Evolutionary conservation across 768 basidiomycete genomes (phyloP).

Genomic region (Hysterangium stoloniferum): DNA sequence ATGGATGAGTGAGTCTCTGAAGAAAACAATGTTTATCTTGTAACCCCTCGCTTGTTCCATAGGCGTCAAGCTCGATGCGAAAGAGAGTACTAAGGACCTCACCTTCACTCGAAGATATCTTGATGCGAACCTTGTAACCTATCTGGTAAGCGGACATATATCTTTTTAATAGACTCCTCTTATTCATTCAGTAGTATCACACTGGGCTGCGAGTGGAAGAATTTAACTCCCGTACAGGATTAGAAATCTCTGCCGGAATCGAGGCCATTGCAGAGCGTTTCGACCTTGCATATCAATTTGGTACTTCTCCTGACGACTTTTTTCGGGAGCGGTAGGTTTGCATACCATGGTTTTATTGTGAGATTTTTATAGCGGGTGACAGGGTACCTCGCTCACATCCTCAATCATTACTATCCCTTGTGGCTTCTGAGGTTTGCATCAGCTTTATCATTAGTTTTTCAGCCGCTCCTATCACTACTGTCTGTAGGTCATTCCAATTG

Average conservation of each 20-base stretch:
- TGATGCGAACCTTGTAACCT: slow-evolving; percentile 72
- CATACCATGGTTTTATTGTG: not conserved
- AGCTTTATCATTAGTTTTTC: slow-evolving; percentile 13
- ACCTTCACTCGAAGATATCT: slow-evolving; percentile 66
- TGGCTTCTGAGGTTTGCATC: slow-evolving; percentile 37
- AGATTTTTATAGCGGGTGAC: not conserved
- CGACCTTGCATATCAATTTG: slow-evolving; percentile 55
- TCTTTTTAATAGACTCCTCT: not conserved
- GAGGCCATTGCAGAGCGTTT: slow-evolving; percentile 45
- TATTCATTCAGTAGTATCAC: slow-evolving; percentile 45
- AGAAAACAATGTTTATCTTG: too few species aligned
- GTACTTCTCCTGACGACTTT: slow-evolving; percentile 71
- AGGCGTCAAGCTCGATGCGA: slow-evolving; percentile 43
- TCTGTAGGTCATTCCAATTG: slow-evolving; percentile 51
- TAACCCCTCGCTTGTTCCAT: not conserved
- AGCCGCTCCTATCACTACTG: not conserved
- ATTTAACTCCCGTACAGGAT: slow-evolving; percentile 57
- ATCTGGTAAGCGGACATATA: slow-evolving; percentile 40
- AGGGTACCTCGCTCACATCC: slow-evolving; percentile 60
- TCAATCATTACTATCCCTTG: slow-evolving; percentile 50
- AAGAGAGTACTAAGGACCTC: slow-evolving; percentile 34
- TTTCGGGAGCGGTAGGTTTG: too few species aligned
- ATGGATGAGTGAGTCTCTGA: slow-evolving; percentile 56
- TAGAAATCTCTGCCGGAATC: slow-evolving; percentile 47
- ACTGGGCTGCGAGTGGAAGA: slow-evolving; percentile 38